phyloP scores from a whole-genome alignment of 768 basidiomycete species.

The Fibroporia radiculosa region DNA sequence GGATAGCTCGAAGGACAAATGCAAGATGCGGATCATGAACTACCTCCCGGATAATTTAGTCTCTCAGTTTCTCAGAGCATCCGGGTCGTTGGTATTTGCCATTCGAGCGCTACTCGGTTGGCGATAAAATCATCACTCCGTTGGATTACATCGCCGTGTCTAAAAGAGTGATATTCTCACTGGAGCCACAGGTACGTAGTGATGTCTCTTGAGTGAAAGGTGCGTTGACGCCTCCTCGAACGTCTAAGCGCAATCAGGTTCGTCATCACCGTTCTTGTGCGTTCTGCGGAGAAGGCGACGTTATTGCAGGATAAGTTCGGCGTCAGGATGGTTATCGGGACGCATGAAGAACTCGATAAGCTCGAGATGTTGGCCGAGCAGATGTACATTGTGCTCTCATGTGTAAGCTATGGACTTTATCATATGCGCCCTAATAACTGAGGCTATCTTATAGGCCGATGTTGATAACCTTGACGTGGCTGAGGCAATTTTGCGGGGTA shows the following conservation, averaged over 20 bases:
- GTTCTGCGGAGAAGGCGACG: slow-evolving; percentile 30
- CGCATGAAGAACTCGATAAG: slow-evolving; percentile 26
- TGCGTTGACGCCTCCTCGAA: slow-evolving; percentile 37
- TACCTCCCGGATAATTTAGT: not conserved
- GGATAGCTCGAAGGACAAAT: not conserved
- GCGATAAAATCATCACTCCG: not conserved
- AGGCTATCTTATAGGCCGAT: slow-evolving; percentile 27
- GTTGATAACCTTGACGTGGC: slow-evolving; percentile 38
- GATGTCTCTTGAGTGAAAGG: slow-evolving; percentile 38
- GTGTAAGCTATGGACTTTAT: not conserved
- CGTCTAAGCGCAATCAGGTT: slow-evolving; percentile 35
- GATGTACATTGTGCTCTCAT: slow-evolving; percentile 29
- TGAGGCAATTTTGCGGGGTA: slow-evolving; percentile 41
- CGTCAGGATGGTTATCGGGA: slow-evolving; percentile 16
- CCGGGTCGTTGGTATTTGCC: not conserved
- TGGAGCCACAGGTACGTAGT: slow-evolving; percentile 33
- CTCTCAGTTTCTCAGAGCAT: not conserved
- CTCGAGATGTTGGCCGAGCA: slow-evolving; percentile 32
- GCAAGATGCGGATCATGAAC: not conserved
- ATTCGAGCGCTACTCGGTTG: not conserved
- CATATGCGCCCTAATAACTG: not conserved
- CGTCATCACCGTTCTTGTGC: slow-evolving; percentile 39
- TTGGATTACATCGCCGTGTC: not conserved
- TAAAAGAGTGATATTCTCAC: slow-evolving; percentile 23
- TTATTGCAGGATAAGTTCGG: slow-evolving; percentile 13